phyloP scores from a whole-genome alignment of 2,329 filamentous ascomycete species.

The Raffaelea arxii region DNA sequence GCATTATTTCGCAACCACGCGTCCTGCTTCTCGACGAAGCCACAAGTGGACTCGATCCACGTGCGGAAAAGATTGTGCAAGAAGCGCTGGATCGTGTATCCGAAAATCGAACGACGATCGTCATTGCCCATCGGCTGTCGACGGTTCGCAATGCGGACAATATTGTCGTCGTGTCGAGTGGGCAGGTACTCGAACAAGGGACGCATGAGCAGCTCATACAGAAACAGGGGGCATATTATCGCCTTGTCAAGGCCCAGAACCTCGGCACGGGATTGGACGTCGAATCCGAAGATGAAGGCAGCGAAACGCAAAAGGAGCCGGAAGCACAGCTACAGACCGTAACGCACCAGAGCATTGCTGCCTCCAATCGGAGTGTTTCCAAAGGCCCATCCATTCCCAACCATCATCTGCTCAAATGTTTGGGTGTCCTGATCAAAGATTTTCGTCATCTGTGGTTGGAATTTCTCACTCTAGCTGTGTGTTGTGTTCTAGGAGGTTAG shows the following conservation, averaged over 20 bases:
- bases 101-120: slow-evolving; percentile 21
- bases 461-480: background rate
- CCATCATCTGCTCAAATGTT: background rate
- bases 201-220: slow-evolving; percentile 61
- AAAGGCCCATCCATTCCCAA: background rate
- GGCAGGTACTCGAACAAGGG: slow-evolving; percentile 60
- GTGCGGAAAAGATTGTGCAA: too few species aligned
- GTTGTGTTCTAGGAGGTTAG: background rate
- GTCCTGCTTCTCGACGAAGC: too few species aligned
- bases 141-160: slow-evolving; percentile 68
- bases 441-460: background rate
- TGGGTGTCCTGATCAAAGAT: background rate
- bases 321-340: background rate
- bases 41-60: too few species aligned
- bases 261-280: slow-evolving; percentile 18
- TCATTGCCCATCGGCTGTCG: slow-evolving; percentile 62
- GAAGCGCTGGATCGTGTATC: slow-evolving; percentile 19
- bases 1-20: too few species aligned
- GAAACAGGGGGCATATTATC: slow-evolving; percentile 51
- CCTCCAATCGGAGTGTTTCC: background rate
- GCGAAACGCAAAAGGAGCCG: background rate
- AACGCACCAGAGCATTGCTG: background rate
- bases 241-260: slow-evolving; percentile 53
- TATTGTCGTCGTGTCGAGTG: slow-evolving; percentile 65
- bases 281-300: background rate